Base-by-base conservation (phyloP, 2,329 filamentous ascomycete species). In the Chaetothyriales sp. region DNA sequence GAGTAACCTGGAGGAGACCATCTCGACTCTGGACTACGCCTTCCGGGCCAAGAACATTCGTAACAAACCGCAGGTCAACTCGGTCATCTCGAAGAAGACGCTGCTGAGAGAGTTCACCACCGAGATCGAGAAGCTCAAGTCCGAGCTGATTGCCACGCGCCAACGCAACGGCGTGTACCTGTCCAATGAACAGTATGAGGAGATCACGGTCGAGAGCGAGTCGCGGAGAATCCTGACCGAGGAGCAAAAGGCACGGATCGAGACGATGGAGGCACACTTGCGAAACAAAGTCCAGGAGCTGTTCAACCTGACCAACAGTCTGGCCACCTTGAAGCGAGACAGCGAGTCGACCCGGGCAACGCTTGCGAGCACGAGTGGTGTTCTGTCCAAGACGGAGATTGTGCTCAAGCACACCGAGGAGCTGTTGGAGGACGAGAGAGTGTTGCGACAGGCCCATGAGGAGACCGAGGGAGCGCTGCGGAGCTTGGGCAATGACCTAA, bases 41-140 rank as follows among this genome's bases (percentile, higher is more conserved):
- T 96, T 96, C 69, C 80, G 92, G 46, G 92, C 92, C 15, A 98
- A 98, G 73, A 96, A 98, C 60, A 98, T 98, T 61, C 84, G 86
- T 47, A 98, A 98, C 68, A 95, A 95, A 68, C 93, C 92, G 0
- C 92, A 98, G 63, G 76, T 94, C 60, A 98, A 96, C 67, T 85
- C 87, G 47, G 78, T 86, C 63, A 80, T 96, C 57, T 89, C 86
- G 56, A 98, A 96, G 68, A 94, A 92, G 69, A 95, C 87, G 2
- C 68, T 98, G 10, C 75, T 98, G 9, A 83, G 79, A 53, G 92
- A 98, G 57, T 95, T 95, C 57, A 92, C 90, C 0, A 73, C 76
- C 20, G 92, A 98, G 64, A 95, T 98, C 48, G 88, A 98, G 65
- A 92, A 87, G 64, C 73, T 98, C 36, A 95, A 94, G 72, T 86